Percentiles rank a stretch among this genome's conserved stretches.
These are phyloP conservation scores for Crithidia expoeki DNA, from an alignment of 208 protist genomes.

Conservation along the genomic window DNA sequence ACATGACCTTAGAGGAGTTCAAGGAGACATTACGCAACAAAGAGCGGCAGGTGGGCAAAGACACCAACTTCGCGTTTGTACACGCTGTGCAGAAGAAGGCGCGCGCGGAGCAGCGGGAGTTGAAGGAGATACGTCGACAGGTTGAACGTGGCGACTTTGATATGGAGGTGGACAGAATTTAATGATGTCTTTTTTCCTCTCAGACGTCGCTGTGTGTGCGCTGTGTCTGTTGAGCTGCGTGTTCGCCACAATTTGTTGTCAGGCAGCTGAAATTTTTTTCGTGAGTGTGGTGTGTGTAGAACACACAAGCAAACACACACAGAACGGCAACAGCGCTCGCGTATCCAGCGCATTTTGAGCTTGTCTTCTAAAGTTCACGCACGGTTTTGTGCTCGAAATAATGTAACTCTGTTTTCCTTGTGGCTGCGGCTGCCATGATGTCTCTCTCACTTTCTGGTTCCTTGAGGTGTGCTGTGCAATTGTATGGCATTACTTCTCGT, in stretches of 20 bases:
- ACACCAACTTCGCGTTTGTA: neutral
- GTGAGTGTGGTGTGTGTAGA: too few relatives aligned
- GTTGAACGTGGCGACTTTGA: conserved; percentile 37
- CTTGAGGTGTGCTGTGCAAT: neutral
- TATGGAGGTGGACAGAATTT: conserved; percentile 53
- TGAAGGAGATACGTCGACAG: conserved; percentile 47
- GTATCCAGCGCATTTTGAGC: too few relatives aligned
- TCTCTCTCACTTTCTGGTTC: too few relatives aligned
- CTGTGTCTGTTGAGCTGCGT: neutral
- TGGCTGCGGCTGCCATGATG: too few relatives aligned
- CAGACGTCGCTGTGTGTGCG: too few relatives aligned
- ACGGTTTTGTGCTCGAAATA: too few relatives aligned
- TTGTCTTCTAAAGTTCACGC: too few relatives aligned
- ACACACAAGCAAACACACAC: neutral
- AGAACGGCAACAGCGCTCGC: neutral
- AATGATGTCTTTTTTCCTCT: neutral
- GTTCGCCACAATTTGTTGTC: too few relatives aligned
- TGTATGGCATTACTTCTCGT: neutral
- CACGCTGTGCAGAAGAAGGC: conserved; percentile 31
- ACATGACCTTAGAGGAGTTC: conserved; percentile 71
- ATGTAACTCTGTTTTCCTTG: neutral
- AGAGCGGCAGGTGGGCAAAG: conserved; percentile 3
- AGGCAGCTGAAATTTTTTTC: too few relatives aligned
- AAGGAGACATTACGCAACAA: conserved; percentile 30
- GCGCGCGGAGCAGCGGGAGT: conserved; percentile 47